phyloP scores from a whole-genome alignment of 768 basidiomycete species.

The Serendipita sp. region DNA sequence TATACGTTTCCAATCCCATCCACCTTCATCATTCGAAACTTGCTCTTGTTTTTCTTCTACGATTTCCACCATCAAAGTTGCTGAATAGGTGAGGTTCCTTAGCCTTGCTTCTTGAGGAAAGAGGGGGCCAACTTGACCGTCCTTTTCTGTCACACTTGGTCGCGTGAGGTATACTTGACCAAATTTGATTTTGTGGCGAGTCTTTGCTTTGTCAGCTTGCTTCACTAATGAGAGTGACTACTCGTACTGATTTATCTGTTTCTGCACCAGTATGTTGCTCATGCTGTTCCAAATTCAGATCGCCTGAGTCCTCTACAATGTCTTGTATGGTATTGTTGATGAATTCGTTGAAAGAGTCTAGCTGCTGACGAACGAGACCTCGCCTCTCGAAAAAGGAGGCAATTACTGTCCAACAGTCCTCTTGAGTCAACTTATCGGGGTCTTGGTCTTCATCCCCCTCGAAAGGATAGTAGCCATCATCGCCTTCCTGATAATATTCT shows the following conservation, averaged over 20 bases:
- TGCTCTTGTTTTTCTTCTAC: slow-evolving; percentile 59
- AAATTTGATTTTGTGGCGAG: slow-evolving; percentile 94
- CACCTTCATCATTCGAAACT: slow-evolving; percentile 52
- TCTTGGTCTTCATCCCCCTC: slow-evolving; percentile 33
- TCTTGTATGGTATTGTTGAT: slow-evolving; percentile 99
- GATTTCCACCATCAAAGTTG: slow-evolving; percentile 89
- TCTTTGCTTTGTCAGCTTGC: slow-evolving; percentile 22
- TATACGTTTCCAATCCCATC: slow-evolving; percentile 53
- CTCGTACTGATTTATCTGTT: slow-evolving; percentile 26
- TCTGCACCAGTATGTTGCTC: slow-evolving; percentile 84
- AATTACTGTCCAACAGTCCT: slow-evolving; percentile 92
- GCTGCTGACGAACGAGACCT: slow-evolving; percentile 92
- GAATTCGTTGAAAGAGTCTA: slow-evolving; percentile 97
- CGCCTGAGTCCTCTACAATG: slow-evolving; percentile 90
- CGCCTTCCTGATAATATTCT: slow-evolving; percentile 5
- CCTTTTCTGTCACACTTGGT: slow-evolving; percentile 87
- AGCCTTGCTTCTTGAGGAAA: slow-evolving; percentile 95
- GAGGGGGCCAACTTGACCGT: slow-evolving; percentile 83
- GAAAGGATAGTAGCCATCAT: slow-evolving; percentile 4
- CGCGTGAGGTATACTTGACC: slow-evolving; percentile 94
- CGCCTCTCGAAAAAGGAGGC: slow-evolving; percentile 94
- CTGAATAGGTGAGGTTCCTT: slow-evolving; percentile 90
- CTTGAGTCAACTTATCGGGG: slow-evolving; percentile 74
- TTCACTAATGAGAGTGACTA: background rate
- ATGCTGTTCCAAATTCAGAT: slow-evolving; percentile 89